Evolutionary conservation across 2,329 filamentous ascomycete species (phyloP).

Genomic region (Scytalidium sp.): DNA sequence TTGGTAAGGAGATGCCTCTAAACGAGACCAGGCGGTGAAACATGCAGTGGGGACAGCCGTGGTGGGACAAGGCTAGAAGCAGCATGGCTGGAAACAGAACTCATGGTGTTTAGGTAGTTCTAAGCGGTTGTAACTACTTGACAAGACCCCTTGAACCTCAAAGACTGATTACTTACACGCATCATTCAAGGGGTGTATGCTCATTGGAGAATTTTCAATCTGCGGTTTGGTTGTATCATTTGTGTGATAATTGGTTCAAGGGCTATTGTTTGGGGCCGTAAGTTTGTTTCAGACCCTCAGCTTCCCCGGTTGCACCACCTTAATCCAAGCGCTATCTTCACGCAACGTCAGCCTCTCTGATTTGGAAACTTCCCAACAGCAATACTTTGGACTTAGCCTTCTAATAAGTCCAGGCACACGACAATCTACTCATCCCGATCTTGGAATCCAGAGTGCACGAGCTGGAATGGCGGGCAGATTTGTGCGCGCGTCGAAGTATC

Average conservation of each 20-base stretch:
- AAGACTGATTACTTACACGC: no score
- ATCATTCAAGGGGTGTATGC: no score
- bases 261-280: background rate
- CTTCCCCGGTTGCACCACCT: background rate
- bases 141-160: background rate
- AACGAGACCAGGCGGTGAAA: background rate
- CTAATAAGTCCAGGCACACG: background rate
- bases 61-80: background rate
- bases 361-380: background rate
- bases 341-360: background rate
- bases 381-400: background rate
- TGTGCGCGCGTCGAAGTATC: slow-evolving; percentile 72
- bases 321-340: background rate
- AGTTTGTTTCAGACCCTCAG: background rate
- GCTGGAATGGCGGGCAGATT: slow-evolving; percentile 65
- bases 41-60: background rate
- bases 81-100: background rate
- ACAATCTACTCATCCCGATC: background rate
- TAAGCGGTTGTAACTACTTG: background rate
- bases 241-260: background rate
- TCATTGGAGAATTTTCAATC: no score
- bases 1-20: no score
- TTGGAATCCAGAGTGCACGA: slow-evolving; percentile 3
- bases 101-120: no score
- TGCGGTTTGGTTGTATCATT: background rate